phyloP scores from a whole-genome alignment of 352 stramenopile species.

The Elongisporangium anandrum region DNA sequence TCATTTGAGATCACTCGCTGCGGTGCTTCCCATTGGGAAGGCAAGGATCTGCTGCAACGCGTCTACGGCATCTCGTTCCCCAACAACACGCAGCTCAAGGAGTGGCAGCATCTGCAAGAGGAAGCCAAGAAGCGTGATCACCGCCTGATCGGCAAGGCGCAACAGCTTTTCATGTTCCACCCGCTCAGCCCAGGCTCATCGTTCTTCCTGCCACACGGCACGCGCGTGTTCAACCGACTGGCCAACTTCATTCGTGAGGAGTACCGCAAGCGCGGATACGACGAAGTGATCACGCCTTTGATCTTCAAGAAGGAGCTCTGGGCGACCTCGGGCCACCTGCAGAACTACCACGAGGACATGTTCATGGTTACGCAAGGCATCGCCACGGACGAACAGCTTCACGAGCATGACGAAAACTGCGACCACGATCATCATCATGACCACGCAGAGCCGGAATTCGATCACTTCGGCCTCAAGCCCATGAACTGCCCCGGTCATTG shows the following conservation, averaged over 20 bases:
- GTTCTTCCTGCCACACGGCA: slow-evolving; percentile 98
- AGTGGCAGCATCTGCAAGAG: slow-evolving; percentile 88
- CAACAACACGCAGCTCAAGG: slow-evolving; percentile 80
- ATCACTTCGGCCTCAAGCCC: slow-evolving; percentile 97
- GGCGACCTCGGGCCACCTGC: slow-evolving; percentile 95
- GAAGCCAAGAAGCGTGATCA: slow-evolving; percentile 97
- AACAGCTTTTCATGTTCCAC: slow-evolving; percentile 97
- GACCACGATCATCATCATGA: slow-evolving; percentile 14
- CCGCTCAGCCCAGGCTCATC: slow-evolving; percentile 94
- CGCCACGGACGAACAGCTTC: slow-evolving; percentile 13
- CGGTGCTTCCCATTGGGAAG: slow-evolving; percentile 91
- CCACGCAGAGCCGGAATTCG: slow-evolving; percentile 48
- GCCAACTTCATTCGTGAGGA: slow-evolving; percentile 75
- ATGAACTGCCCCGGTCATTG: slow-evolving; percentile 99
- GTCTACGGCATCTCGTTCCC: slow-evolving; percentile 98
- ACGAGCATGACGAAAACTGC: slow-evolving; percentile 8
- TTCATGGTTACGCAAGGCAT: slow-evolving; percentile 86
- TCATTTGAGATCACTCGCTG: slow-evolving; percentile 95
- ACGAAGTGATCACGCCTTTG: slow-evolving; percentile 96
- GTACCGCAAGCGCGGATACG: slow-evolving; percentile 91
- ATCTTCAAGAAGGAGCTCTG: slow-evolving; percentile 98
- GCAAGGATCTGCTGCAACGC: slow-evolving; percentile 91
- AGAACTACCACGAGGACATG: slow-evolving; percentile 98
- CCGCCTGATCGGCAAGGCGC: slow-evolving; percentile 89
- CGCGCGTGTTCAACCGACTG: slow-evolving; percentile 98